A percentile compares a stretch with the other conserved stretches of the same genome.
phyloP scores from a whole-genome alignment of 1,284 basidiomycete species.

The Malassezia equina region DNA sequence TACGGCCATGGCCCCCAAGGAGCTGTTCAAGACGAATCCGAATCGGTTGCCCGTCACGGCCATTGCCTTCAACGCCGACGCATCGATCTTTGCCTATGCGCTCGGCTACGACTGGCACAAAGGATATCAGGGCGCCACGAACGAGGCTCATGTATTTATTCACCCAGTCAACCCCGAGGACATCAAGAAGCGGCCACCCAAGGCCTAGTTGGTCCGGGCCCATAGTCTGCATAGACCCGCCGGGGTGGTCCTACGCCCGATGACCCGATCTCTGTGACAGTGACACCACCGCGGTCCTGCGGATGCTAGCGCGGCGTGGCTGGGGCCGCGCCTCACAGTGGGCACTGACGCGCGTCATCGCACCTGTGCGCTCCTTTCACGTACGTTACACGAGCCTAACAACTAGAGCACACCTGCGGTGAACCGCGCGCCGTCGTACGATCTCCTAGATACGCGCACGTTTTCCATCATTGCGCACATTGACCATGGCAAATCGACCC shows the following conservation, averaged over 20 bases:
- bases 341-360: neutral
- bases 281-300: neutral
- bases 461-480: constrained; percentile 48
- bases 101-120: constrained; percentile 47
- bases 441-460: constrained; percentile 30
- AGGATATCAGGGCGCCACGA: constrained; percentile 33
- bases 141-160: constrained; percentile 34
- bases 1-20: constrained; percentile 32
- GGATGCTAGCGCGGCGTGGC: neutral
- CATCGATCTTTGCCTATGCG: constrained; percentile 44
- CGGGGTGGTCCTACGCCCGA: neutral
- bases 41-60: constrained; percentile 39
- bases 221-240: neutral
- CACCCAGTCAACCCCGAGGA: constrained; percentile 39
- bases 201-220: constrained; percentile 16
- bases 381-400: neutral
- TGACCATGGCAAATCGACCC: constrained; percentile 47
- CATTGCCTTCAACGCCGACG: constrained; percentile 38
- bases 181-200: constrained; percentile 37
- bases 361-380: neutral
- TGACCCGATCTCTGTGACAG: neutral
- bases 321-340: neutral
- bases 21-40: constrained; percentile 36
- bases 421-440: constrained; percentile 15
- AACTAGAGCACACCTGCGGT: neutral